phyloP scores from a whole-genome alignment of 148 eudicot species.

The Oxyria digyna region DNA sequence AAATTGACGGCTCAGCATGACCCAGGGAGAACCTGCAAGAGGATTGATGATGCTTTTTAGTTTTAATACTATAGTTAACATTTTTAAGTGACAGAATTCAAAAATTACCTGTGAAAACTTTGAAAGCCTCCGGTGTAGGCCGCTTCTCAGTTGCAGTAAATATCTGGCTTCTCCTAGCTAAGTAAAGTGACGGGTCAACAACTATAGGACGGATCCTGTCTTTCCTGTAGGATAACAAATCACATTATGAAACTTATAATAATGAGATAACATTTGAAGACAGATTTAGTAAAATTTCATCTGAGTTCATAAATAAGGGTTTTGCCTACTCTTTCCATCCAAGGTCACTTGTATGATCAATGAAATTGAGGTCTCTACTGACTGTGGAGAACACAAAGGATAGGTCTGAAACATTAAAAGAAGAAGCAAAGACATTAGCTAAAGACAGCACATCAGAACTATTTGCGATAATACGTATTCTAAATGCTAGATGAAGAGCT shows the following conservation, averaged over 20 bases:
- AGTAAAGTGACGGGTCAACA: constrained; percentile 83
- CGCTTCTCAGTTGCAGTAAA: constrained; percentile 77
- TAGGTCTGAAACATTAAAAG: constrained; percentile 43
- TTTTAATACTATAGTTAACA: no score
- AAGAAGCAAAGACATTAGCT: constrained; percentile 6
- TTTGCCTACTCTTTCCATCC: constrained; percentile 92
- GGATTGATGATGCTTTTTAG: neutral
- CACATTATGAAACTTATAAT: constrained; percentile 6
- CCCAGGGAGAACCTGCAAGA: constrained; percentile 81
- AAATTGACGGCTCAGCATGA: constrained; percentile 61
- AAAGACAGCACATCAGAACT: neutral
- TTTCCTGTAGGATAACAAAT: constrained; percentile 21
- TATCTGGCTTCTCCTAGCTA: constrained; percentile 69
- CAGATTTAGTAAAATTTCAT: neutral
- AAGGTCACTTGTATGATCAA: constrained; percentile 87
- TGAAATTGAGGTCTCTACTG: constrained; percentile 72
- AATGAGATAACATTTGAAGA: neutral
- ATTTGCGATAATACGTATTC: neutral
- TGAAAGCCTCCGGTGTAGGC: constrained; percentile 68
- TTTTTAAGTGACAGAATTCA: neutral
- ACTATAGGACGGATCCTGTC: constrained; percentile 71
- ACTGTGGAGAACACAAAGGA: constrained; percentile 68
- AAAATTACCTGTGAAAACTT: constrained; percentile 69
- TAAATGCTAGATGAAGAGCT: neutral
- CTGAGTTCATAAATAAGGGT: constrained; percentile 7